Evolutionary conservation across 2,329 filamentous ascomycete species (phyloP).

Genomic region (Blastomyces gilchristii): DNA sequence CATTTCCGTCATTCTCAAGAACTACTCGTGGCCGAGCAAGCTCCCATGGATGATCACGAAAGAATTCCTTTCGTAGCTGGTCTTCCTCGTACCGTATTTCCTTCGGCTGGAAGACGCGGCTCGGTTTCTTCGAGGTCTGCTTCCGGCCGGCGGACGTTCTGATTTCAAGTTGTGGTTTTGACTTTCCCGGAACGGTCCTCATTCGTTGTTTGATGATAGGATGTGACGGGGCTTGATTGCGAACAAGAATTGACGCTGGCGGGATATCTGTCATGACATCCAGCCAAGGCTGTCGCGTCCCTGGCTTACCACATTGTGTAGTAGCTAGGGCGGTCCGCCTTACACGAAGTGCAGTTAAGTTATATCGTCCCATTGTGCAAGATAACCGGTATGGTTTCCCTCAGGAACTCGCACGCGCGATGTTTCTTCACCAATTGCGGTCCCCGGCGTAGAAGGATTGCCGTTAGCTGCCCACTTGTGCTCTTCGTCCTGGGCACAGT

Average conservation of each 20-base stretch:
- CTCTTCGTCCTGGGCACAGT: neutral
- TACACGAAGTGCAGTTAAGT: conserved; percentile 38
- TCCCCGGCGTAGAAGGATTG: neutral
- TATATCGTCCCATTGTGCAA: conserved; percentile 36
- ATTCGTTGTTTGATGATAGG: conserved; percentile 31
- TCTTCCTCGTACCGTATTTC: conserved; percentile 75
- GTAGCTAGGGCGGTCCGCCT: conserved; percentile 34
- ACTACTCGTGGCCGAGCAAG: conserved; percentile 77
- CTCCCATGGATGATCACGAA: conserved; percentile 94
- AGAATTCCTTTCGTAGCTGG: conserved; percentile 68
- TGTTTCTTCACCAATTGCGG: neutral
- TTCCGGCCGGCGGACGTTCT: conserved; percentile 27
- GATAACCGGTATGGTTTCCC: neutral
- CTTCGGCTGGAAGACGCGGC: conserved; percentile 70
- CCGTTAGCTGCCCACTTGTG: neutral
- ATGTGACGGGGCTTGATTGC: conserved; percentile 44
- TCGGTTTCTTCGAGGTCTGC: conserved; percentile 52
- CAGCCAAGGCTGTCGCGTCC: conserved; percentile 43
- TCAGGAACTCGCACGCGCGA: neutral
- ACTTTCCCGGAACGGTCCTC: conserved; percentile 14
- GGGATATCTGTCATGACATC: conserved; percentile 47
- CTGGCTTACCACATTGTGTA: conserved; percentile 28
- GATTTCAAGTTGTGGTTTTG: conserved; percentile 28
- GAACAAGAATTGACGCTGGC: conserved; percentile 50
- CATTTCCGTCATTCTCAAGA: conserved; percentile 75